phyloP scores from a whole-genome alignment of 2,329 filamentous ascomycete genomes.

The Colletotrichum caudatum region DNA sequence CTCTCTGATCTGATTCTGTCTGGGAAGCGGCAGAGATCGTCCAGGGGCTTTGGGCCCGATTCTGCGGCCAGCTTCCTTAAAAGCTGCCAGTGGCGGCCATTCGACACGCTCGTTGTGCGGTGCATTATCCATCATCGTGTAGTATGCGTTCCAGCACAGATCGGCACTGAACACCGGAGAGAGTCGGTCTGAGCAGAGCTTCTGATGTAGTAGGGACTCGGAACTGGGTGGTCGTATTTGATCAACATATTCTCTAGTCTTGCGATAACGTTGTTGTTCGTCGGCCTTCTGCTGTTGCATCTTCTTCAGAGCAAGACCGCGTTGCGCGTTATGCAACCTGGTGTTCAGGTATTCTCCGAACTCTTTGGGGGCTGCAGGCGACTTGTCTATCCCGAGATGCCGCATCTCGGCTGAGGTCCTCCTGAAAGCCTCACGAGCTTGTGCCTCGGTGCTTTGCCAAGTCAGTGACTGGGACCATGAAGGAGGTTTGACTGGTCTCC shows the following conservation, averaged over 20 bases:
- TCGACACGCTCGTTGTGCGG: slow-evolving; percentile 42
- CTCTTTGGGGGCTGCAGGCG: slow-evolving; percentile 53
- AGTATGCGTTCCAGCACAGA: slow-evolving; percentile 50
- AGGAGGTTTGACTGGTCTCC: slow-evolving; percentile 43
- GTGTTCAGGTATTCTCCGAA: slow-evolving; percentile 49
- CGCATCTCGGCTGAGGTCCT: slow-evolving; percentile 52
- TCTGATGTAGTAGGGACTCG: slow-evolving; percentile 28
- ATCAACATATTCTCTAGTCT: background rate
- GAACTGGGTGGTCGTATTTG: background rate
- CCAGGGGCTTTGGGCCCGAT: slow-evolving; percentile 33
- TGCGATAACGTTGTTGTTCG: slow-evolving; percentile 12
- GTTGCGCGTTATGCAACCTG: slow-evolving; percentile 26
- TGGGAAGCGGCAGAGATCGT: slow-evolving; percentile 50
- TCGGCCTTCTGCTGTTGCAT: slow-evolving; percentile 35
- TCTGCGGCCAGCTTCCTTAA: slow-evolving; percentile 53
- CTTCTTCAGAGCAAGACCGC: slow-evolving; percentile 36
- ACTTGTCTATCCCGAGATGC: slow-evolving; percentile 52
- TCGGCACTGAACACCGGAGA: slow-evolving; percentile 51
- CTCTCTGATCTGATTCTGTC: slow-evolving; percentile 41
- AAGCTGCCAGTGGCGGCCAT: slow-evolving; percentile 53
- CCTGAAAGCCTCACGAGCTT: slow-evolving; percentile 51
- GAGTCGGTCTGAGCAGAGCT: slow-evolving; percentile 45
- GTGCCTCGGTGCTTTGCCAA: slow-evolving; percentile 53
- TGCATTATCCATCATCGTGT: slow-evolving; percentile 24
- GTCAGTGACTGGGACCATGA: slow-evolving; percentile 55